phyloP scores from a whole-genome alignment of 768 basidiomycete genomes.

The Mycena haematopus region DNA sequence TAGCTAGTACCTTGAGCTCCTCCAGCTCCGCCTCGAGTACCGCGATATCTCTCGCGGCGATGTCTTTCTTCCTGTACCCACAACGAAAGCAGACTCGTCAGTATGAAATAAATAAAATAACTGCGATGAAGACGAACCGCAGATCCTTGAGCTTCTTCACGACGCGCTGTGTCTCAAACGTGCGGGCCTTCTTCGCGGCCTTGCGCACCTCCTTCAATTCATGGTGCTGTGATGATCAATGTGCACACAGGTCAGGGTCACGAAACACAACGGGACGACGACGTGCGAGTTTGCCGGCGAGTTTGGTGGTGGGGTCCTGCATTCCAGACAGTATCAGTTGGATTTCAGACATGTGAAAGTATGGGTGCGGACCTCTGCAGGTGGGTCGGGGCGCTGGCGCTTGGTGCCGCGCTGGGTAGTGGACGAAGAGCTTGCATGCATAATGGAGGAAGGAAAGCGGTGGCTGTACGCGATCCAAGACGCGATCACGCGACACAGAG shows the following conservation, averaged over 20 bases:
- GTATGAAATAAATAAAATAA: not conserved
- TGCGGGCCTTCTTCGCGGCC: conserved; percentile 80
- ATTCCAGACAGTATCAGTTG: not conserved
- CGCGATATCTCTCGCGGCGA: conserved; percentile 44
- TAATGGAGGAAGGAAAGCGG: not conserved
- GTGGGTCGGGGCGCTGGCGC: conserved; percentile 23
- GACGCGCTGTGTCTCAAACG: conserved; percentile 82
- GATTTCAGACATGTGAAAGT: not conserved
- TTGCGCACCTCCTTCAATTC: conserved; percentile 74
- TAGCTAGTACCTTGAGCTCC: conserved; percentile 62
- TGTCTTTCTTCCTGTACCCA: conserved; percentile 44
- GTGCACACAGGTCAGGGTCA: not conserved
- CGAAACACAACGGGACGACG: conserved; percentile 30
- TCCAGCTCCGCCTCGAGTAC: conserved; percentile 67
- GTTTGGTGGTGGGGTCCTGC: conserved; percentile 47
- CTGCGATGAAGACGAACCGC: conserved; percentile 47
- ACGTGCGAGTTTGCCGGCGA: conserved; percentile 64
- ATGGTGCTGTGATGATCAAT: conserved; percentile 79
- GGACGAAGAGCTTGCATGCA: conserved; percentile 14
- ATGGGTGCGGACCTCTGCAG: conserved; percentile 16
- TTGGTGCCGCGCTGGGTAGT: conserved; percentile 28
- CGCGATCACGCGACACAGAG: too few species aligned
- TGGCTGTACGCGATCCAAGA: too few species aligned
- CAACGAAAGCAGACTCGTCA: not conserved
- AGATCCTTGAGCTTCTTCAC: conserved; percentile 80